Base-by-base conservation (phyloP, 108 stramenopile genomes). In the Aurantiochytrium sp. region DNA sequence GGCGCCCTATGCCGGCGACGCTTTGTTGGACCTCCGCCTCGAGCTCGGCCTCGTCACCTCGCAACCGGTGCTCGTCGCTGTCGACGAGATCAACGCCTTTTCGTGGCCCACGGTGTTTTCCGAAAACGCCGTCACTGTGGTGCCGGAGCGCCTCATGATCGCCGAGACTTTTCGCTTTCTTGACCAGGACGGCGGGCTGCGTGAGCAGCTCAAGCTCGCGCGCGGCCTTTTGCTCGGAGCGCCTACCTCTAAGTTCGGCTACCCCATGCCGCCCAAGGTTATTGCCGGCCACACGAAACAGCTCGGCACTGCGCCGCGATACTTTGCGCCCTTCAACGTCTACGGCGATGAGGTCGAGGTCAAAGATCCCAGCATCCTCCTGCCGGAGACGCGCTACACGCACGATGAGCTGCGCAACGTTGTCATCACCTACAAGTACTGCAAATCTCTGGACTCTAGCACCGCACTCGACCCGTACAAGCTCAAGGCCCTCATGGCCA, bases 321-420 rank as follows among this genome's bases (percentile, higher is more conserved):
- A 65, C 59, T 65, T 34, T 65, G 59, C 59, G 6, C 59, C 59
- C 2, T 65, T 96, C 48, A 97, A 97, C 90, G 90, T 90, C 15
- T 95, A 96, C 65, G 97, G 97, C 55, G 97, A 97, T 87, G 88
- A 94, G 37, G 95, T 99, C 48, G 90, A 94, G 68, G 94, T 95
- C 8, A 97, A 97, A 4, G 97, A 99, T 88, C 95, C 97, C 21
- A 94, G 97, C 87, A 96, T 99, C 95, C 96, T 98, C 48, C 97
- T 98, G 15, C 97, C 98, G 91, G 59, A 6, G 0, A 8, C 27
- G 15, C 59, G 59, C 8, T 65, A 65, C 59, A 34, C 59, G 59
- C 32, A 15, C 32, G 59, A 65, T 8, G 59, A 65, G 59, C 19
- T 65, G 59, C 59, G 59, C 59, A 65, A 65, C 59, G 19, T 19